Percentiles rank a stretch among this genome's conserved stretches.
phyloP scores from a whole-genome alignment of 345 rosid genomes.

The Garcia nutans region DNA sequence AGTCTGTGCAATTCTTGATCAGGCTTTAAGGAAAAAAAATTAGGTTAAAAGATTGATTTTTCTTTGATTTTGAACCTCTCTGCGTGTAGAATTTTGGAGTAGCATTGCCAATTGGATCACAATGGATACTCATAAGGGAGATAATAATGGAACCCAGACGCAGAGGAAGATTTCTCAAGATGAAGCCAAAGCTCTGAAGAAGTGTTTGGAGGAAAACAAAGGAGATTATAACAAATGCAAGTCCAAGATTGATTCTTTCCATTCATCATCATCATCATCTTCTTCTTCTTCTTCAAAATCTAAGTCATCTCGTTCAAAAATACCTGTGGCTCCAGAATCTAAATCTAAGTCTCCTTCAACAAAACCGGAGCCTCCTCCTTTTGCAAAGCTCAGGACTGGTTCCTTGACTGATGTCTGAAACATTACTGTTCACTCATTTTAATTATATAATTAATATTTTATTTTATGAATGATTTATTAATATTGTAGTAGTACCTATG shows the following conservation, averaged over 20 bases:
- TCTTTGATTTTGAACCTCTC: no score
- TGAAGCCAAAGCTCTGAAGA: constrained; percentile 28
- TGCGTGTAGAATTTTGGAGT: background rate
- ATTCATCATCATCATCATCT: constrained; percentile 17
- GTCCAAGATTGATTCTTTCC: constrained; percentile 35
- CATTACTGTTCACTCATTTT: constrained; percentile 15
- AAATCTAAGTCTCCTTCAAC: constrained; percentile 13
- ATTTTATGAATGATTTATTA: background rate
- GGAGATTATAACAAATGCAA: constrained; percentile 42
- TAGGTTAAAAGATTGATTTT: no score
- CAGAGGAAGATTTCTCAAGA: constrained; percentile 21
- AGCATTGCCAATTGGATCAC: background rate
- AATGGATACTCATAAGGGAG: constrained; percentile 29
- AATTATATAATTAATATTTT: no score
- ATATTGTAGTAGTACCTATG: no score
- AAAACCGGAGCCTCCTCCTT: constrained; percentile 9
- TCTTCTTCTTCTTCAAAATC: constrained; percentile 1
- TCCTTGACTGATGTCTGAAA: constrained; percentile 37
- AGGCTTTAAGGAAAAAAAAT: background rate
- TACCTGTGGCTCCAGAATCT: constrained; percentile 4
- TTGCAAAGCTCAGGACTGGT: constrained; percentile 27
- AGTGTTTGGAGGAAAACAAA: constrained; percentile 41
- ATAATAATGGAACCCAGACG: background rate
- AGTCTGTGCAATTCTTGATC: background rate
- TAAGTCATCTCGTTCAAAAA: background rate